These are phyloP conservation scores for Candida yuanshanica DNA, from an alignment of 805 yeast species.

Conservation along the genomic window DNA sequence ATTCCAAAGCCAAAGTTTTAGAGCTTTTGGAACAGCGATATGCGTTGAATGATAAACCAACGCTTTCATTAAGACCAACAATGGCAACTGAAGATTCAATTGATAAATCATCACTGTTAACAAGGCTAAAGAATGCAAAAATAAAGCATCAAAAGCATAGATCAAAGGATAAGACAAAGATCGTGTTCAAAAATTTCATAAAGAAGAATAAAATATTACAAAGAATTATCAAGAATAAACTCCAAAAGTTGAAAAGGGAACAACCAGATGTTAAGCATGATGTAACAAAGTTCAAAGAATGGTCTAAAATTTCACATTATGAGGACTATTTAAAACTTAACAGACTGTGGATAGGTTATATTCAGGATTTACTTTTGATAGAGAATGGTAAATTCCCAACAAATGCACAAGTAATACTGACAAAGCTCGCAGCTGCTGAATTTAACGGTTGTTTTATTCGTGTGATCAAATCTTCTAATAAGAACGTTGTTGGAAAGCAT, in stretches of 20 bases:
- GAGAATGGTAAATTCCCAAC: conserved; percentile 15
- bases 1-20: conserved; percentile 16
- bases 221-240: conserved; percentile 24
- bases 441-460: conserved; percentile 68
- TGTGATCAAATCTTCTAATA: conserved; percentile 53
- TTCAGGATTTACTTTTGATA: conserved; percentile 46
- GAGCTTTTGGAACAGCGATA: conserved; percentile 33
- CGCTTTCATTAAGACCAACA: conserved; percentile 29
- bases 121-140: conserved; percentile 13
- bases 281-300: conserved; percentile 18
- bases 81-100: conserved; percentile 1
- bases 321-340: conserved; percentile 51
- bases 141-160: conserved; percentile 15
- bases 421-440: conserved; percentile 70
- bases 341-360: conserved; percentile 70
- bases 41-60: conserved; percentile 22
- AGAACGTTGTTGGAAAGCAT: conserved; percentile 48
- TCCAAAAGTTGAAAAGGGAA: background rate
- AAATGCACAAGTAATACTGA: conserved; percentile 32
- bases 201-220: conserved; percentile 19
- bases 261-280: conserved; percentile 4
- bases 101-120: conserved; percentile 22
- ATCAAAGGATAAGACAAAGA: conserved; percentile 27
- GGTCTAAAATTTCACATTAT: conserved; percentile 31
- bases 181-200: conserved; percentile 25